Conservation (phyloP, 2,329 filamentous ascomycete species). For the Ophiobolus disseminans region DNA sequence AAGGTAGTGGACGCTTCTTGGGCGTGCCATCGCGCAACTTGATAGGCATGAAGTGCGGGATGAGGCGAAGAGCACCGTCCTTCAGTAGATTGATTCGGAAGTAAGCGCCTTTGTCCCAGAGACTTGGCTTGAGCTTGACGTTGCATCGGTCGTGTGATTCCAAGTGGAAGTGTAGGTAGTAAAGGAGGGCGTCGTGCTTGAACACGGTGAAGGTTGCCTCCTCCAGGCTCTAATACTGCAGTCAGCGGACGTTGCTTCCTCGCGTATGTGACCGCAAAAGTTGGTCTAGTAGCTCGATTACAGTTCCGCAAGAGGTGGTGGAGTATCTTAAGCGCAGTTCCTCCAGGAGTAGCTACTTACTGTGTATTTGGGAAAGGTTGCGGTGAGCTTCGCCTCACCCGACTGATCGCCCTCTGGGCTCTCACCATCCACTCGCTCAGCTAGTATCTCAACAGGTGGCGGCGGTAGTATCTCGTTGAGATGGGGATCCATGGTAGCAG, state of each 20-base stretch:
- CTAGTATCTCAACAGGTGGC: background rate
- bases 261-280: background rate
- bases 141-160: conserved; percentile 3
- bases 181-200: background rate
- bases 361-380: too few species aligned
- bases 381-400: too few species aligned
- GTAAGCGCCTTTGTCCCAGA: conserved; percentile 7
- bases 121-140: background rate
- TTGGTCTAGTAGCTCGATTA: too few species aligned
- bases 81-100: background rate
- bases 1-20: background rate
- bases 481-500: too few species aligned
- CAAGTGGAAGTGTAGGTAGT: conserved; percentile 4
- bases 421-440: background rate
- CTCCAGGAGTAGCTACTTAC: too few species aligned
- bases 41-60: conserved; percentile 2
- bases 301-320: too few species aligned
- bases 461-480: too few species aligned
- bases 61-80: background rate
- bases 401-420: too few species aligned
- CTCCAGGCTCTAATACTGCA: background rate
- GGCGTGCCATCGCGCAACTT: background rate
- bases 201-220: background rate
- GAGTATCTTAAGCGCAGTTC: too few species aligned
- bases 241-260: too few species aligned